Conservation (phyloP, 202 grass and related monocot genomes). For the Panicum virgatum region DNA sequence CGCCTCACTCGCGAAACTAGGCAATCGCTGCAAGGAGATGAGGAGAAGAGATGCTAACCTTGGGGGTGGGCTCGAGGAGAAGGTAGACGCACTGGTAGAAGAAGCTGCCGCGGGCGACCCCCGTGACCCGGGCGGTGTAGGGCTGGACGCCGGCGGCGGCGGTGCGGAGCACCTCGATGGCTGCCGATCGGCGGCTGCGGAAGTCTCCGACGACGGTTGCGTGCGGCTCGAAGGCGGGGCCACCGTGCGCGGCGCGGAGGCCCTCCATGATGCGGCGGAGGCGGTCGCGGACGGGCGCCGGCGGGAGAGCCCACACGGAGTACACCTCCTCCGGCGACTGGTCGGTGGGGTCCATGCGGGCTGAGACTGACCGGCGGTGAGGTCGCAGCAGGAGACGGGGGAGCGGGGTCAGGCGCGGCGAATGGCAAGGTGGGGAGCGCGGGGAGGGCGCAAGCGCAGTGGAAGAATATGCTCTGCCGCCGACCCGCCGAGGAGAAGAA, state of each 20-base stretch:
- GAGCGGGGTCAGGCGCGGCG: neutral
- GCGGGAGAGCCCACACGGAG: slow-evolving; percentile 83
- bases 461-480: slow-evolving; percentile 13
- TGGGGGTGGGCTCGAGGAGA: slow-evolving; percentile 67
- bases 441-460: neutral
- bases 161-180: slow-evolving; percentile 57
- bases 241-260: slow-evolving; percentile 73
- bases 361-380: neutral
- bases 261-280: slow-evolving; percentile 69
- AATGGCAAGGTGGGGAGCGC: neutral
- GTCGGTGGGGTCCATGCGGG: slow-evolving; percentile 39
- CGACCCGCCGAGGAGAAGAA: slow-evolving; percentile 24
- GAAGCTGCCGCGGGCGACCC: slow-evolving; percentile 60
- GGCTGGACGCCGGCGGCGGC: slow-evolving; percentile 46
- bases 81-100: slow-evolving; percentile 98
- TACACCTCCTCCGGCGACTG: slow-evolving; percentile 69
- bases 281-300: slow-evolving; percentile 54
- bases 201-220: slow-evolving; percentile 83
- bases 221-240: slow-evolving; percentile 84
- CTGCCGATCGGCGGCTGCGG: slow-evolving; percentile 48
- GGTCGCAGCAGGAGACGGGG: neutral
- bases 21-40: neutral
- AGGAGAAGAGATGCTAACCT: slow-evolving; percentile 46
- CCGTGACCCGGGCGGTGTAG: slow-evolving; percentile 57
- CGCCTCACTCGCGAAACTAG: neutral